Conservation (phyloP, 2,329 filamentous ascomycete genomes). For the Biscogniauxia sp. region DNA sequence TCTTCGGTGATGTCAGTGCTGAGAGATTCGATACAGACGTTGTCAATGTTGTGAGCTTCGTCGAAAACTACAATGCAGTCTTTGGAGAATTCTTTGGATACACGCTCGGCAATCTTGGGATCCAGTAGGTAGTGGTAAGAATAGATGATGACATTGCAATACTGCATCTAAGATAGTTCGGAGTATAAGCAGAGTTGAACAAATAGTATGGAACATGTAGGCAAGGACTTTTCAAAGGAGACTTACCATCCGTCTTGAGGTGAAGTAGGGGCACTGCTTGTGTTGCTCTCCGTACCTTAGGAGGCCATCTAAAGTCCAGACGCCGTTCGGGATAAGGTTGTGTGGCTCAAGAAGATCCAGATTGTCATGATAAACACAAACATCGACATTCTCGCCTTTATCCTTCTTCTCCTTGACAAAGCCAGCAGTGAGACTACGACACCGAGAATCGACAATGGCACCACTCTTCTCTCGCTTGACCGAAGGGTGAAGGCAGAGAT, state of each 20-base stretch:
- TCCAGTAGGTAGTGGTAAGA: slow-evolving; percentile 98
- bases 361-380: slow-evolving; percentile 98
- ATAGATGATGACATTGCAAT: slow-evolving; percentile 99
- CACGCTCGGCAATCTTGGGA: slow-evolving; percentile 93
- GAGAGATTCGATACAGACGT: slow-evolving; percentile 95
- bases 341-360: slow-evolving; percentile 92
- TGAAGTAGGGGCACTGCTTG: slow-evolving; percentile 98
- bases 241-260: slow-evolving; percentile 82
- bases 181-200: slow-evolving; percentile 10
- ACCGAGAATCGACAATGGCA: slow-evolving; percentile 89
- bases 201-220: background rate
- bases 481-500: slow-evolving; percentile 91
- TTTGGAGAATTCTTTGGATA: slow-evolving; percentile 93
- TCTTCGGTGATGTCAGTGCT: slow-evolving; percentile 98
- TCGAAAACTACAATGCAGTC: slow-evolving; percentile 99
- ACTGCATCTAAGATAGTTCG: slow-evolving; percentile 70
- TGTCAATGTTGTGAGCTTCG: slow-evolving; percentile 98
- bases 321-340: slow-evolving; percentile 88
- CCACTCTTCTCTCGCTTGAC: slow-evolving; percentile 97
- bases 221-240: background rate
- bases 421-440: slow-evolving; percentile 89
- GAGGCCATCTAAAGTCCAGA: slow-evolving; percentile 92
- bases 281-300: slow-evolving; percentile 88
- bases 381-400: slow-evolving; percentile 86
- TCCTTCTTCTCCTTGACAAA: slow-evolving; percentile 99